Base-by-base conservation (phyloP, 352 stramenopile genomes). In the Pythium myriotylum region DNA sequence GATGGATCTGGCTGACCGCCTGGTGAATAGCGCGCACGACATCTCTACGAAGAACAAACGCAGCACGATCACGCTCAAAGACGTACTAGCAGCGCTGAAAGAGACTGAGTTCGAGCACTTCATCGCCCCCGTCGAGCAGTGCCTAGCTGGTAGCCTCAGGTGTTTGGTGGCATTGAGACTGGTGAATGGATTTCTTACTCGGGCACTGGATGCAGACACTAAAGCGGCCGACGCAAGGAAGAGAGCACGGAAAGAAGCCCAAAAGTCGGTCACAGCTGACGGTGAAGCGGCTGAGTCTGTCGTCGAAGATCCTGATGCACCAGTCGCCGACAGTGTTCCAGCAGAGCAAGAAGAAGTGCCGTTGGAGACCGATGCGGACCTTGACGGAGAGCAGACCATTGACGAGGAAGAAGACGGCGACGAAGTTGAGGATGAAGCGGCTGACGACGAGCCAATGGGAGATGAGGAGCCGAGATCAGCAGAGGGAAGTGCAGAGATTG, bases 51-150 rank as follows among this genome's bases (percentile, higher is more conserved):
- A 75, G 45, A 88, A 86, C 54, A 92, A 92, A 64, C 79, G 86
- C 23, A 83, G 85, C 54, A 92, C 84, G 6, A 84, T 94, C 53
- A 84, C 79, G 16, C 67, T 88, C 5, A 86, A 86, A 42, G 86
- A 94, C 41, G 86, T 94, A 50, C 61, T 92, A 27, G 72, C 78
- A 24, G 80, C 86, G 35, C 65, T 94, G 41, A 56, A 76, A 4
- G 86, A 94, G 24, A 73, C 77, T n/a, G 82, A 94, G 50, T 90
- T 94, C 54, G 80, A 89, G 50, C 79, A 89, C 49, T 92, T 94
- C 49, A 70, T 89, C 22, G 72, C 67, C 27, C 79, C 86, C 0
- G 75, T 92, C 29, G 86, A 92, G 54, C 62, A 76, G 3, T 94
- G 80, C 65, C 40, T 94, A n/a, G 56, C 75, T 72, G 81, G 81